Percentiles rank a stretch among this genome's conserved stretches.
Evolutionary conservation across 805 yeast genomes (phyloP).

Genomic region (Candida chilensis): DNA sequence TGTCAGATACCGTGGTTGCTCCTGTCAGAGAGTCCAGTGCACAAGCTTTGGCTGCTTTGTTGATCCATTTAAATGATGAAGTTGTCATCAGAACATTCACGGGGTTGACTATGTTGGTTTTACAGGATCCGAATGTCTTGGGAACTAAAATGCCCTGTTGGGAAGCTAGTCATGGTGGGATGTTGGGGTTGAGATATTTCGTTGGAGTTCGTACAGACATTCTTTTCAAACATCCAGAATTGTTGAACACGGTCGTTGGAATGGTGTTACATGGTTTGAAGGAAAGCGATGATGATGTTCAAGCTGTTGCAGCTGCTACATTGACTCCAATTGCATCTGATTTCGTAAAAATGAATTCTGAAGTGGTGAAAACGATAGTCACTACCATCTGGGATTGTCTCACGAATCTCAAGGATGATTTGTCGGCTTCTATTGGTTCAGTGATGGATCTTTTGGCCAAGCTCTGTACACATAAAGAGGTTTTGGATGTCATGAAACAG

Average conservation of each 20-base stretch:
- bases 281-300: slow-evolving; percentile 87
- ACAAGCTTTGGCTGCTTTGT: slow-evolving; percentile 83
- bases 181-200: slow-evolving; percentile 85
- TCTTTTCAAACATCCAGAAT: slow-evolving; percentile 45
- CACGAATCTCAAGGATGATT: slow-evolving; percentile 79
- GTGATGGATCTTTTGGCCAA: slow-evolving; percentile 91
- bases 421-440: slow-evolving; percentile 90
- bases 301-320: slow-evolving; percentile 93
- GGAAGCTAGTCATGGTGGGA: slow-evolving; percentile 99
- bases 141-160: slow-evolving; percentile 54
- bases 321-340: slow-evolving; percentile 84
- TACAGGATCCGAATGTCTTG: slow-evolving; percentile 42
- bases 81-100: slow-evolving; percentile 54
- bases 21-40: slow-evolving; percentile 97
- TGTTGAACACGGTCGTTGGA: slow-evolving; percentile 63
- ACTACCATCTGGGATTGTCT: slow-evolving; percentile 88
- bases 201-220: slow-evolving; percentile 84
- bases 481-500: slow-evolving; percentile 59
- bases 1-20: slow-evolving; percentile 94
- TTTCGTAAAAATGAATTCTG: slow-evolving; percentile 58
- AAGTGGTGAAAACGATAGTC: slow-evolving; percentile 34
- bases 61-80: slow-evolving; percentile 61
- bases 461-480: slow-evolving; percentile 74
- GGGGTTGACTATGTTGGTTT: slow-evolving; percentile 57
- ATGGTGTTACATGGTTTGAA: slow-evolving; percentile 82